These are phyloP conservation scores for Lipomyces mesembrius DNA, from an alignment of 805 yeast species.

Conservation along the genomic window DNA sequence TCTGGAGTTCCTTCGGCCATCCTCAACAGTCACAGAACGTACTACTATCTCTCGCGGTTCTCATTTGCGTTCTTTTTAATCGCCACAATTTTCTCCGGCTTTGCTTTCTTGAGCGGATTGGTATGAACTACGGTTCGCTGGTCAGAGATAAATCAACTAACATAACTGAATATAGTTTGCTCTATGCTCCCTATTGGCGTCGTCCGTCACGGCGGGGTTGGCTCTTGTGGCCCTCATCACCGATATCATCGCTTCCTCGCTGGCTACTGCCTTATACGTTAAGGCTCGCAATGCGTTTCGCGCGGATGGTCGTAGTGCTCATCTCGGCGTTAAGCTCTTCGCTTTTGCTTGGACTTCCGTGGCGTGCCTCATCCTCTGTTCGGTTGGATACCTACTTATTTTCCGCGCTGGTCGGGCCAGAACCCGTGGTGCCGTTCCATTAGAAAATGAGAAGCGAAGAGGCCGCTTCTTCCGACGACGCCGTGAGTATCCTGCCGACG, in stretches of 20 bases:
- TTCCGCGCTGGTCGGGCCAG: conserved; percentile 27
- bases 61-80: conserved; percentile 67
- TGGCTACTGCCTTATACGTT: conserved; percentile 79
- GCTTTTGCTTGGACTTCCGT: conserved; percentile 69
- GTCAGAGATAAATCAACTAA: neutral
- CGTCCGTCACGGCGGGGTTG: conserved; percentile 36
- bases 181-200: conserved; percentile 28
- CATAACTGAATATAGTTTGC: conserved; percentile 18
- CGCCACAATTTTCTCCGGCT: conserved; percentile 58
- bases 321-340: conserved; percentile 47
- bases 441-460: conserved; percentile 27
- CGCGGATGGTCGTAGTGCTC: conserved; percentile 39
- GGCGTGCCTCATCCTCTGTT: conserved; percentile 42
- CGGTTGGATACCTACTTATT: conserved; percentile 42
- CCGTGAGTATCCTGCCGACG: conserved; percentile 25
- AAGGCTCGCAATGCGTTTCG: conserved; percentile 73
- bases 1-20: conserved; percentile 61
- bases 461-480: conserved; percentile 32
- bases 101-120: conserved; percentile 50
- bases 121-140: conserved; percentile 7
- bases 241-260: conserved; percentile 41
- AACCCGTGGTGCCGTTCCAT: conserved; percentile 23
- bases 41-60: conserved; percentile 69
- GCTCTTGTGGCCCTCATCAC: conserved; percentile 40
- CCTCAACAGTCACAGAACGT: conserved; percentile 53